Base-by-base conservation (phyloP, 805 yeast genomes). In the Cyberlindnera petersonii region DNA sequence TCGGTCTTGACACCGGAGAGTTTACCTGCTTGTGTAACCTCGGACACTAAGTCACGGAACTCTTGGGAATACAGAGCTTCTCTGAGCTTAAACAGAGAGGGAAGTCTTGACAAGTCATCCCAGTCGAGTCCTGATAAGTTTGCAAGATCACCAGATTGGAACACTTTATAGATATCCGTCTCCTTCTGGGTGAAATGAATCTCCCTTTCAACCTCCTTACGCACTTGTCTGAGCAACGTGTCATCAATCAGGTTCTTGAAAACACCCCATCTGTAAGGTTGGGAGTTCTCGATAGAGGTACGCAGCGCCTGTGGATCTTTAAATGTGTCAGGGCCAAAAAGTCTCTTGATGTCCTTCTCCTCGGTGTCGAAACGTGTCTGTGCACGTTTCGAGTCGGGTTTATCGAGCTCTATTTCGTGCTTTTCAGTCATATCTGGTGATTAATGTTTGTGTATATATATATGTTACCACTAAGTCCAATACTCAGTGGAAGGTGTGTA, bases 121-220 rank as follows among this genome's bases (percentile, higher is more conserved):
- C 80, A 72, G 46, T 87, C 76, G 45, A 93, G 69, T 1, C 96
- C 96, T 1, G 93, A 83, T 30, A 93, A 64, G 59, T 93, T 94
- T 29, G 96, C 96, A 50, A 93, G 72, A 62, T 87, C 96, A 58
- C 82, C 99, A 64, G 77, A 85, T 68, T 81, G 97, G 65, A 64
- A 79, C 22, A 91, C 95, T 60, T 86, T 89, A 63, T 93, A 93
- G 47, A 93, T 93, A 58, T 93, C 99, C 0, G 99, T 93, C 61
- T 94, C 99, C 61, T 94, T 93, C 51, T 81, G 78, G 9, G 98
- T 88, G 68, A 94, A 93, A 31, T 86, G 93, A 45, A 93, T 82
- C 54, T 88, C 83, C 3, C 71, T 64, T 48, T 86, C 73, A 19
- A 94, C 88, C 60, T 93, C 98, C 41, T 76, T 75, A 35, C 98